These are phyloP conservation scores for Mycena metata DNA, from an alignment of 768 basidiomycete species.

Conservation along the genomic window DNA sequence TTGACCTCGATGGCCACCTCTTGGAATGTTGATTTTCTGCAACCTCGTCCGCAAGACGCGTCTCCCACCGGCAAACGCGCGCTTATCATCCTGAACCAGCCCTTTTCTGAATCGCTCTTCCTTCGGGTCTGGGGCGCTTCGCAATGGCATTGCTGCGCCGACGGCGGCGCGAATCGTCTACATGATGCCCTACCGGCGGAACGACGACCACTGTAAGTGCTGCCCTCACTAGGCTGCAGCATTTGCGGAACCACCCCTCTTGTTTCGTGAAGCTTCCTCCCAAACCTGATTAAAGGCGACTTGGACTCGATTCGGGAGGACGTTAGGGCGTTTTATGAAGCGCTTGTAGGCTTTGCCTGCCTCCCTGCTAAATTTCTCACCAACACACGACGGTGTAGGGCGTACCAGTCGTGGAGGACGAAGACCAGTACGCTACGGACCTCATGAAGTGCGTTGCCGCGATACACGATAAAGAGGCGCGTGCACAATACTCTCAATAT, in stretches of 20 bases:
- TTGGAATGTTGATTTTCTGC: slow-evolving; percentile 62
- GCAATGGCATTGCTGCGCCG: slow-evolving; percentile 78
- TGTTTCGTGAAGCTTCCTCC: slow-evolving; percentile 68
- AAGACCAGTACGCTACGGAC: slow-evolving; percentile 89
- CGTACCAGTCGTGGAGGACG: slow-evolving; percentile 76
- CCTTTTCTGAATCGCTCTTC: slow-evolving; percentile 77
- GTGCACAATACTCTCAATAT: slow-evolving; percentile 53
- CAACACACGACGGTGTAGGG: slow-evolving; percentile 58
- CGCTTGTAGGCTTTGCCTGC: slow-evolving; percentile 58
- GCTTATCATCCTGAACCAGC: slow-evolving; percentile 92
- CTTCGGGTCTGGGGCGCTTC: slow-evolving; percentile 68
- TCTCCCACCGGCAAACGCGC: slow-evolving; percentile 55
- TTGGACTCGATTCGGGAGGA: slow-evolving; percentile 88
- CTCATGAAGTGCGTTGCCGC: slow-evolving; percentile 91
- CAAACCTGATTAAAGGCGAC: slow-evolving; percentile 94
- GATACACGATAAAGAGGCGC: slow-evolving; percentile 69
- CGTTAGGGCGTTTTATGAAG: slow-evolving; percentile 76
- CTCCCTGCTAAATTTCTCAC: neutral
- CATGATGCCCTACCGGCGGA: slow-evolving; percentile 63
- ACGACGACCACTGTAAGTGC: slow-evolving; percentile 37
- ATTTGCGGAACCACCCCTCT: slow-evolving; percentile 10
- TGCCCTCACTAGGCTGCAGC: slow-evolving; percentile 8
- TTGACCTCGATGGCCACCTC: slow-evolving; percentile 41
- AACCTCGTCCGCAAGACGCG: slow-evolving; percentile 14
- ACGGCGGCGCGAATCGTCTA: slow-evolving; percentile 90